Percentiles rank a stretch among this genome's conserved stretches.
phyloP scores from a whole-genome alignment of 495 filamentous ascomycete genomes.

The Cladorrhinum samala region DNA sequence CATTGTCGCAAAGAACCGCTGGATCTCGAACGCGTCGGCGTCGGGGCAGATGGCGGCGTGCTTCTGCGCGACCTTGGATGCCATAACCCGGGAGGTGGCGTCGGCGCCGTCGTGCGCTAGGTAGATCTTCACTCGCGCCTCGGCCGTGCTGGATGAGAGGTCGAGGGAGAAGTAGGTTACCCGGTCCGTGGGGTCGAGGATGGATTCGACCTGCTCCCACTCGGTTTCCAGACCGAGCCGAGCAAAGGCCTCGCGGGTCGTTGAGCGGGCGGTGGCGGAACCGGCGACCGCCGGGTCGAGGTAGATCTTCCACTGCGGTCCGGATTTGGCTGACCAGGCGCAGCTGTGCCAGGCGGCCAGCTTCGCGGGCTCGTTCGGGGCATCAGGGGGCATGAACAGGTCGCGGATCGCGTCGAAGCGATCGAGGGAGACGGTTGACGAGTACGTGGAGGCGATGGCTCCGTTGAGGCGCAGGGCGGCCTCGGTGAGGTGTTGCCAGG shows the following conservation, averaged over 20 bases:
- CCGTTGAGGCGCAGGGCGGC: background rate
- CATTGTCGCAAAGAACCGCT: conserved; percentile 15
- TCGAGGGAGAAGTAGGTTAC: conserved; percentile 14
- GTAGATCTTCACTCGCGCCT: conserved; percentile 14
- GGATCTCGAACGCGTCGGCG: conserved; percentile 16
- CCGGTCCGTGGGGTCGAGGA: background rate
- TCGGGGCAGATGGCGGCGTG: conserved; percentile 11
- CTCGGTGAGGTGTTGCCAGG: background rate
- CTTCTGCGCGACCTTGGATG: conserved; percentile 10
- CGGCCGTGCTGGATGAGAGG: conserved; percentile 2
- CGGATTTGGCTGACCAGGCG: conserved; percentile 4
- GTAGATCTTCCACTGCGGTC: conserved; percentile 19
- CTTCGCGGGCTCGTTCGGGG: background rate
- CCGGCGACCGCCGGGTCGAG: conserved; percentile 8
- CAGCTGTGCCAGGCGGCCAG: conserved; percentile 15
- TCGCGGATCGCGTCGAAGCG: conserved; percentile 12
- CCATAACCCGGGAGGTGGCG: background rate
- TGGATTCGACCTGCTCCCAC: conserved; percentile 8
- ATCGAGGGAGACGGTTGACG: conserved; percentile 6
- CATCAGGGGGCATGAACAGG: conserved; percentile 8
- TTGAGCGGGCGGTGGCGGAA: background rate
- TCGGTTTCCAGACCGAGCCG: conserved; percentile 7
- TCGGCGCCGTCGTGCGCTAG: conserved; percentile 9
- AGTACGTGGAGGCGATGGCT: conserved; percentile 3
- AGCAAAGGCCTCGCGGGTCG: conserved; percentile 9